Conservation (phyloP, 352 stramenopile genomes). For the Phytophthora chlamydospora region DNA sequence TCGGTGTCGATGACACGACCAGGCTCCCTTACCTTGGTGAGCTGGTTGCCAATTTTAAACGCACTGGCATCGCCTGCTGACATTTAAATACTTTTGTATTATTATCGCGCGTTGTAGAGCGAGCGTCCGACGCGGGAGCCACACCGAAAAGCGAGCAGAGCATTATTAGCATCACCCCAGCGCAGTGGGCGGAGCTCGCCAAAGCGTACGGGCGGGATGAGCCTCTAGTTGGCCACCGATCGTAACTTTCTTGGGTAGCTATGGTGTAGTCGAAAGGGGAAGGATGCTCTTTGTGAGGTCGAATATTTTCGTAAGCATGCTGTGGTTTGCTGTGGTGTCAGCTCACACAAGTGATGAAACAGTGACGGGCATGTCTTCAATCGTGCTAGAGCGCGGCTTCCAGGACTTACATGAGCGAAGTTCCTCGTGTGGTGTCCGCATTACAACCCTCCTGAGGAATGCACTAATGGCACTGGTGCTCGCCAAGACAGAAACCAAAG, state of each 20-base stretch:
- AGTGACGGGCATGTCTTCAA: too few species aligned
- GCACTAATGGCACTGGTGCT: too few species aligned
- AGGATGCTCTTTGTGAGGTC: too few species aligned
- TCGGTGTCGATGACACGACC: slow-evolving; percentile 7
- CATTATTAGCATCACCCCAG: slow-evolving; percentile 21
- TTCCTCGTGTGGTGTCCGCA: too few species aligned
- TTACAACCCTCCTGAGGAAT: too few species aligned
- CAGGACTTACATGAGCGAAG: too few species aligned
- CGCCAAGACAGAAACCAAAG: too few species aligned
- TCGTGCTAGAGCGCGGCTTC: too few species aligned
- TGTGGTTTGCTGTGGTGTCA: too few species aligned
- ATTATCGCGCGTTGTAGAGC: slow-evolving; percentile 2
- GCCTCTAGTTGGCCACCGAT: slow-evolving; percentile 17
- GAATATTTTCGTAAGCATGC: too few species aligned
- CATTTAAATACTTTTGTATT: not conserved
- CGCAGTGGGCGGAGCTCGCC: slow-evolving; percentile 15
- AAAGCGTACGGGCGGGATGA: slow-evolving; percentile 8
- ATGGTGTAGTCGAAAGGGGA: not conserved
- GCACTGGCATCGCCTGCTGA: too few species aligned
- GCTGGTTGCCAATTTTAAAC: not conserved
- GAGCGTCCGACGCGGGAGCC: not conserved
- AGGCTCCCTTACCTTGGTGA: slow-evolving; percentile 16
- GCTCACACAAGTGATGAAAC: too few species aligned
- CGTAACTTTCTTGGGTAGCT: not conserved
- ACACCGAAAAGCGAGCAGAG: slow-evolving; percentile 2